Conservation (phyloP, 2,329 filamentous ascomycete genomes). For the Ascochyta koolunga region DNA sequence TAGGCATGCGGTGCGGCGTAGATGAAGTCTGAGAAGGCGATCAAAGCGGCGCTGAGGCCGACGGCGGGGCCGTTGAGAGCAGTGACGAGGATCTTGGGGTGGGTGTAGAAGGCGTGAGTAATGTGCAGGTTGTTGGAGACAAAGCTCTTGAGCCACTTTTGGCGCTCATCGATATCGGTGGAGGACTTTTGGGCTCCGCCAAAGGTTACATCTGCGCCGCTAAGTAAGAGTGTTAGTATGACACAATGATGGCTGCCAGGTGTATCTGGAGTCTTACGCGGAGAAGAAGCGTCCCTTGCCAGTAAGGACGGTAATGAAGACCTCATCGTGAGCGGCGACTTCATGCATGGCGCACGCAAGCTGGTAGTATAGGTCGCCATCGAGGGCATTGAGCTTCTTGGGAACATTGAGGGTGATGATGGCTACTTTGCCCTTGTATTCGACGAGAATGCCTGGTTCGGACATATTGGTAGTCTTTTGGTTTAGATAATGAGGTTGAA, state of each 20-base stretch:
- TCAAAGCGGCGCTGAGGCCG: constrained; percentile 83
- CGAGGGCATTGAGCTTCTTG: constrained; percentile 86
- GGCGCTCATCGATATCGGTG: constrained; percentile 49
- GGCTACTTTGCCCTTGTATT: constrained; percentile 73
- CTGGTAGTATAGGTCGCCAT: constrained; percentile 74
- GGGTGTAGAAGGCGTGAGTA: constrained; percentile 87
- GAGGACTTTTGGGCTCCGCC: constrained; percentile 48
- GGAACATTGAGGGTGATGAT: constrained; percentile 86
- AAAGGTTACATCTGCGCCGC: constrained; percentile 78
- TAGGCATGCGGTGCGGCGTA: constrained; percentile 82
- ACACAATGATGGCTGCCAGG: background rate
- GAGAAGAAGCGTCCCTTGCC: constrained; percentile 85
- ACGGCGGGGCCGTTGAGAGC: constrained; percentile 92
- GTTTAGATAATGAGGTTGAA: background rate
- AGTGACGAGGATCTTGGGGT: constrained; percentile 90
- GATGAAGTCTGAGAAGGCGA: constrained; percentile 88
- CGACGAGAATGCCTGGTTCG: constrained; percentile 61
- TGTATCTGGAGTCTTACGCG: constrained; percentile 64
- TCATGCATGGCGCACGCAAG: constrained; percentile 76
- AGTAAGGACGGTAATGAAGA: constrained; percentile 83
- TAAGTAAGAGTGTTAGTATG: constrained; percentile 44
- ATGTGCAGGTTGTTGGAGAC: constrained; percentile 87
- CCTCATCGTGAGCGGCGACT: constrained; percentile 77
- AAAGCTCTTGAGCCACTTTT: constrained; percentile 73
- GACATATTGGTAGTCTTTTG: constrained; percentile 38